Conservation (phyloP, 345 rosid genomes). For the Lepidium africanum region DNA sequence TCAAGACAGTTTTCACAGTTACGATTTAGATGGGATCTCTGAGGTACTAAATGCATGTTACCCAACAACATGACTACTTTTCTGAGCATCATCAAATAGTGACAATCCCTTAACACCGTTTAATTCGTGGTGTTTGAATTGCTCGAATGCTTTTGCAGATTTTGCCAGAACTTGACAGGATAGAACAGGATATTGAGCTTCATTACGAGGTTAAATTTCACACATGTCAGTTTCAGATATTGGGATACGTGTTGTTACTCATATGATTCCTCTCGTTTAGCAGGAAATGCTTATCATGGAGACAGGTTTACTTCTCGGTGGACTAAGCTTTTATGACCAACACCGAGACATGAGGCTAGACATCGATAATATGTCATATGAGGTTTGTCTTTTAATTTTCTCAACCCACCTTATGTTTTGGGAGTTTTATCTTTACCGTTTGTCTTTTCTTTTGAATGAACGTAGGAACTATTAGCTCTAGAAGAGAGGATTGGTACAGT, state of each 20-base stretch:
- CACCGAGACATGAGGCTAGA: slow-evolving; percentile 95
- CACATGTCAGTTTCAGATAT: not conserved
- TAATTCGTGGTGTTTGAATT: not conserved
- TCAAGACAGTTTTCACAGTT: slow-evolving; percentile 46
- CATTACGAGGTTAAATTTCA: slow-evolving; percentile 55
- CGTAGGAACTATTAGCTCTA: slow-evolving; percentile 83
- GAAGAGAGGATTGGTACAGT: slow-evolving; percentile 96
- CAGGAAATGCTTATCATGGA: slow-evolving; percentile 89
- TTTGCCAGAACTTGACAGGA: slow-evolving; percentile 78
- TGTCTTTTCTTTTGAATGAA: slow-evolving; percentile 2
- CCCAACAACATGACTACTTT: not conserved
- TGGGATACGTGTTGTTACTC: not conserved
- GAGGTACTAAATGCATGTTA: slow-evolving; percentile 48
- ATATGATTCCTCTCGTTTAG: slow-evolving; percentile 14
- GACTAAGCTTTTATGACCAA: slow-evolving; percentile 68
- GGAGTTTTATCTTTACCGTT: not conserved
- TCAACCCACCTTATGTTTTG: not conserved
- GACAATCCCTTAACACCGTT: not conserved
- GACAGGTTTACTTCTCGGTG: slow-evolving; percentile 63
- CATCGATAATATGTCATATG: slow-evolving; percentile 95
- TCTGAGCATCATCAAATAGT: not conserved
- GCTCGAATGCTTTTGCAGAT: slow-evolving; percentile 41
- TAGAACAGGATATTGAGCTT: slow-evolving; percentile 76
- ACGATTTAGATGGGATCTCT: slow-evolving; percentile 74
- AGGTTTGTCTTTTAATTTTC: slow-evolving; percentile 43